A percentile compares a stretch with the other conserved stretches of the same genome.
These are phyloP conservation scores for Pezizomycotina sp. DNA, from an alignment of 2,329 filamentous ascomycete species.

Conservation along the genomic window DNA sequence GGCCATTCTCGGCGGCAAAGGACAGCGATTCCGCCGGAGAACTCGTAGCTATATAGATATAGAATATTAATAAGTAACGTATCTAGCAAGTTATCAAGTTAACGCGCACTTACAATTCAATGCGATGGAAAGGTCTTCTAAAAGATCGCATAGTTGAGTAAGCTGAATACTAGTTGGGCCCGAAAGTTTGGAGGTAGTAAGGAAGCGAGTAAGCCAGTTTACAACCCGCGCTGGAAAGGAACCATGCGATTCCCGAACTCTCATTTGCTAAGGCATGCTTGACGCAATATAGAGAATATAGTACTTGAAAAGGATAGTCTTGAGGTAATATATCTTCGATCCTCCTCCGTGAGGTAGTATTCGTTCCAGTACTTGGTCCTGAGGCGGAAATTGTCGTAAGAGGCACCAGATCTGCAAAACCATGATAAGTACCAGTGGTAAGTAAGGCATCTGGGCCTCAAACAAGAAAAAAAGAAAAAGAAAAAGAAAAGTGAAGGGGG, in stretches of 20 bases:
- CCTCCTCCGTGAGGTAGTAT: slow-evolving; percentile 40
- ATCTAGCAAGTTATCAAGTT: no score
- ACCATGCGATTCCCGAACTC: slow-evolving; percentile 24
- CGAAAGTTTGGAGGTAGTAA: not conserved
- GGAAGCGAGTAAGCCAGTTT: not conserved
- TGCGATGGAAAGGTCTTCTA: no score
- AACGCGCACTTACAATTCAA: no score
- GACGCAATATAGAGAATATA: slow-evolving; percentile 57
- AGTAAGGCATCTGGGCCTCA: no score
- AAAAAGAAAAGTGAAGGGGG: no score
- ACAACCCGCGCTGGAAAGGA: slow-evolving; percentile 28
- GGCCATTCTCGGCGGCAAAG: no score
- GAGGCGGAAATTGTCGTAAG: slow-evolving; percentile 51
- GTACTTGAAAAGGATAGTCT: slow-evolving; percentile 51
- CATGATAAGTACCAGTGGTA: slow-evolving; percentile 1
- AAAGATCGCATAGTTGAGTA: no score
- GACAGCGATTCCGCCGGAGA: no score
- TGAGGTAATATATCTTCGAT: slow-evolving; percentile 50
- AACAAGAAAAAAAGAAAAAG: no score
- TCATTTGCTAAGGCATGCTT: slow-evolving; percentile 28
- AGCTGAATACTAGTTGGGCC: not conserved
- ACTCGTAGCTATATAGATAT: no score
- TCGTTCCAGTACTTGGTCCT: slow-evolving; percentile 43
- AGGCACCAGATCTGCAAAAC: slow-evolving; percentile 48
- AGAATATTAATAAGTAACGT: no score